Evolutionary conservation across 345 rosid species (phyloP).

Genomic region (Hibiscus mutabilis): DNA sequence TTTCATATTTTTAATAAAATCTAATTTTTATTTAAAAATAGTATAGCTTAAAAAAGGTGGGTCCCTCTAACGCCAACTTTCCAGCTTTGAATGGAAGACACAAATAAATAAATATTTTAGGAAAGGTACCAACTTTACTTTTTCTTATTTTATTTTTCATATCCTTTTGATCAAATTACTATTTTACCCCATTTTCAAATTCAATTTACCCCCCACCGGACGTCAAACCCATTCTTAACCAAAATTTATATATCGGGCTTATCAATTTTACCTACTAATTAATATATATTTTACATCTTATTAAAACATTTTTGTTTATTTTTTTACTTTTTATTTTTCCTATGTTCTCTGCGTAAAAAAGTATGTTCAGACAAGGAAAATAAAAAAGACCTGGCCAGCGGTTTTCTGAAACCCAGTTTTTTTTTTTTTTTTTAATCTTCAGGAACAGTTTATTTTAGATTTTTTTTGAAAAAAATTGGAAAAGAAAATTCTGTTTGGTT

Average conservation of each 20-base stretch:
- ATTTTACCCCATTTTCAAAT: slow-evolving; percentile 31
- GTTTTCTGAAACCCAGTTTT: slow-evolving; percentile 24
- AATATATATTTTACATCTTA: slow-evolving; percentile 9
- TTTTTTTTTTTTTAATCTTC: slow-evolving; percentile 3
- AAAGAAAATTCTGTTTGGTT: not conserved
- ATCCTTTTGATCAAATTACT: slow-evolving; percentile 16
- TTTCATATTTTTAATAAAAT: not conserved
- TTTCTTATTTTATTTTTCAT: slow-evolving; percentile 4
- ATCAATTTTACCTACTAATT: slow-evolving; percentile 28
- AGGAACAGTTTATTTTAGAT: slow-evolving; percentile 13
- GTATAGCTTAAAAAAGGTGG: slow-evolving; percentile 18
- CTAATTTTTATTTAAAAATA: not conserved
- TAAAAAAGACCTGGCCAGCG: slow-evolving; percentile 17
- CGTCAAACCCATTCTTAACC: slow-evolving; percentile 53
- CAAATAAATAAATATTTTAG: not conserved
- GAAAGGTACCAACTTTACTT: slow-evolving; percentile 7
- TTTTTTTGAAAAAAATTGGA: not conserved
- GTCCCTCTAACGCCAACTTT: slow-evolving; percentile 18
- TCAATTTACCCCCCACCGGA: slow-evolving; percentile 33
- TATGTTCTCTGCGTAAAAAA: not conserved
- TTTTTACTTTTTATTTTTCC: not conserved
- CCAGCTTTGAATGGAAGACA: slow-evolving; percentile 29
- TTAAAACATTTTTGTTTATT: not conserved
- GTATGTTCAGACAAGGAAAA: slow-evolving; percentile 25
- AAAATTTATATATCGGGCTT: slow-evolving; percentile 46